Conservation (phyloP, 169 alveolate species). For the Cryptosporidium felis region DNA sequence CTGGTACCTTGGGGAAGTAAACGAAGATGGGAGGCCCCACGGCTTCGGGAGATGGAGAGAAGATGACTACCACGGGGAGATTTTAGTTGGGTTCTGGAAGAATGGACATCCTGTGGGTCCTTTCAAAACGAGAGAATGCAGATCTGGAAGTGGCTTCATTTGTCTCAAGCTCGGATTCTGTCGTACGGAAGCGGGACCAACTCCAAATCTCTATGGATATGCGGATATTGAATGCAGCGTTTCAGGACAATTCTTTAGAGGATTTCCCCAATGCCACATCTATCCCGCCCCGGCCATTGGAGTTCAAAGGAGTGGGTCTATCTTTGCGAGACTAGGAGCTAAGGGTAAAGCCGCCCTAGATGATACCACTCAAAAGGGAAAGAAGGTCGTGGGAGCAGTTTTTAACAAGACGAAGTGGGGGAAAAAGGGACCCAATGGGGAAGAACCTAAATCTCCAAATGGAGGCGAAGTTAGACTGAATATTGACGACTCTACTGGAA, state of each 20-base stretch:
- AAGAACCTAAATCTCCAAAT: background rate
- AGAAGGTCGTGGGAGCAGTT: conserved; percentile 11
- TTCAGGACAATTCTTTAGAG: conserved; percentile 82
- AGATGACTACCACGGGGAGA: conserved; percentile 83
- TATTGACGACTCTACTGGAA: too few species aligned
- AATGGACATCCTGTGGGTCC: conserved; percentile 88
- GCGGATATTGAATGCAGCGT: conserved; percentile 88
- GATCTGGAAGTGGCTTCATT: conserved; percentile 85
- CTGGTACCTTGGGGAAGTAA: conserved; percentile 85
- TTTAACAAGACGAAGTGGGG: conserved; percentile 57
- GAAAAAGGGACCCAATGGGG: conserved; percentile 23
- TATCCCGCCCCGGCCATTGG: conserved; percentile 71
- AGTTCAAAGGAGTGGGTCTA: conserved; percentile 38
- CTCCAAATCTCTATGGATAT: conserved; percentile 74
- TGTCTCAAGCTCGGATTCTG: conserved; percentile 76
- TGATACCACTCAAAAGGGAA: conserved; percentile 70
- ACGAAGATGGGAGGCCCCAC: conserved; percentile 83
- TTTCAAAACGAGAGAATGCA: conserved; percentile 84
- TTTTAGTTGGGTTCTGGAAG: conserved; percentile 87
- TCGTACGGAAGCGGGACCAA: conserved; percentile 6
- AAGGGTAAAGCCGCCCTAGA: conserved; percentile 67
- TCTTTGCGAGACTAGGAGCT: conserved; percentile 58
- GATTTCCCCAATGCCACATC: conserved; percentile 83
- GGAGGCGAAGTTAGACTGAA: too few species aligned
- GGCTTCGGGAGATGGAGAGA: conserved; percentile 90